phyloP scores from a whole-genome alignment of 257 asterid genomes.

The Agastache rugosa region DNA sequence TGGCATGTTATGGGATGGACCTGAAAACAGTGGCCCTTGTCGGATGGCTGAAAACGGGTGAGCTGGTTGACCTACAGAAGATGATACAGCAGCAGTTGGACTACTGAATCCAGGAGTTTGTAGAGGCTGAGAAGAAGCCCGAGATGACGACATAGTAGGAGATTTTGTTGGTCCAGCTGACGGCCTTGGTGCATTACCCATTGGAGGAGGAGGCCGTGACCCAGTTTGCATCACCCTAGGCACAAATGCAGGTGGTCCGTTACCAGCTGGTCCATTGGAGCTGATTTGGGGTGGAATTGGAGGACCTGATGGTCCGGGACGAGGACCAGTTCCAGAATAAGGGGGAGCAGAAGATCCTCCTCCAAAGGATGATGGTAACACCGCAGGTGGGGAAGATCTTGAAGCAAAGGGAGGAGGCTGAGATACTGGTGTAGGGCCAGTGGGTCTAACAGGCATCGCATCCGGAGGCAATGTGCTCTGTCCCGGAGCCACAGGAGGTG shows the following conservation, averaged over 20 bases:
- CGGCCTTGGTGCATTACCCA: constrained; percentile 58
- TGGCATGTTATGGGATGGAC: constrained; percentile 46
- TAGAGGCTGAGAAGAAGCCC: too few relatives aligned
- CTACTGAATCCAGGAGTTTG: too few relatives aligned
- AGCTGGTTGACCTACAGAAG: constrained; percentile 60
- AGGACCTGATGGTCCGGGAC: constrained; percentile 60
- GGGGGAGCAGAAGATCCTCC: constrained; percentile 52
- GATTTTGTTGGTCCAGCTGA: constrained; percentile 59
- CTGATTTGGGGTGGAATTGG: constrained; percentile 47
- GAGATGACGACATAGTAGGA: constrained; percentile 47
- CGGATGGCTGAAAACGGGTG: constrained; percentile 35
- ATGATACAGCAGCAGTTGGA: too few relatives aligned
- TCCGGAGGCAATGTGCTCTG: constrained; percentile 59
- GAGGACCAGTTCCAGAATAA: constrained; percentile 54
- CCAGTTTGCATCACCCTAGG: constrained; percentile 57
- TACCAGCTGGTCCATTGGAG: too few relatives aligned
- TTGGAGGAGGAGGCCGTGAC: constrained; percentile 60
- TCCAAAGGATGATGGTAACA: constrained; percentile 53
- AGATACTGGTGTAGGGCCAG: constrained; percentile 58
- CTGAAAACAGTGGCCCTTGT: constrained; percentile 51
- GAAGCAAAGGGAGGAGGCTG: constrained; percentile 73
- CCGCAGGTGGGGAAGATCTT: constrained; percentile 79
- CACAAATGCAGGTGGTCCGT: constrained; percentile 64
- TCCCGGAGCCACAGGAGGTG: constrained; percentile 56
- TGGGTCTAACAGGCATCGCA: constrained; percentile 53